Evolutionary conservation across 2,329 filamentous ascomycete species (phyloP), one percentile per base, ranked within the genome.

Genomic region (Colletotrichum higginsianum): DNA sequence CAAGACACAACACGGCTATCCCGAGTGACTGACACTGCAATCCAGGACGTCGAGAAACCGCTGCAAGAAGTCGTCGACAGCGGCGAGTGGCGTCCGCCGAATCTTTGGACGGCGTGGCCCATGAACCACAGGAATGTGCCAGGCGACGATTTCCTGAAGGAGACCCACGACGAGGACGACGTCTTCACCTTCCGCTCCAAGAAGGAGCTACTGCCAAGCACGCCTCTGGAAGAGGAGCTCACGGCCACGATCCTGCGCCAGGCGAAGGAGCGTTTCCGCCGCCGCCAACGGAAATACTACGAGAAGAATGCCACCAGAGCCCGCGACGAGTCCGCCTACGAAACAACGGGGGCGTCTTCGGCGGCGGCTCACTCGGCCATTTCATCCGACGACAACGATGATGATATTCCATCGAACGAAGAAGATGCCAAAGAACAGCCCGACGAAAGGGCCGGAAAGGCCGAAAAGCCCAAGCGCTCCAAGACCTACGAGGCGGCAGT

Each of bases 51-150:
- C 9, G 55, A 68, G 4, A 68, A 30, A 26, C 35, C 63, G 42
- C 63, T 72, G 3, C 56, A 61, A 7, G 66, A 70, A 4, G 58
- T 62, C 5, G 57, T 84, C 81, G 74, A 80, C 30, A 67, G 71
- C 26, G 69, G 74, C 18, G 76, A 77, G 55, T 91, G 89, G 86
- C 80, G 79, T 5, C 88, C 88, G 2, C 85, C 88, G 0, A 89
- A 87, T 70, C 74, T 79, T 5, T 98, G 96, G 95, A 94, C 93
- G 21, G 93, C 95, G 0, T 98, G 96, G 96, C 96, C 96, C 5
- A 80, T 97, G 77, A 86, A 86, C 23, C 84, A 88, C 5, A 82
- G 85, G 9, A 82, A 87, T 35, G 90, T 96, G 9, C 93, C 93
- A 2, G 82, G 84, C 18, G 84, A 86, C 16, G 83, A 84, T 23